Base-by-base conservation (phyloP, 768 basidiomycete genomes). In the Nidularia sp. region DNA sequence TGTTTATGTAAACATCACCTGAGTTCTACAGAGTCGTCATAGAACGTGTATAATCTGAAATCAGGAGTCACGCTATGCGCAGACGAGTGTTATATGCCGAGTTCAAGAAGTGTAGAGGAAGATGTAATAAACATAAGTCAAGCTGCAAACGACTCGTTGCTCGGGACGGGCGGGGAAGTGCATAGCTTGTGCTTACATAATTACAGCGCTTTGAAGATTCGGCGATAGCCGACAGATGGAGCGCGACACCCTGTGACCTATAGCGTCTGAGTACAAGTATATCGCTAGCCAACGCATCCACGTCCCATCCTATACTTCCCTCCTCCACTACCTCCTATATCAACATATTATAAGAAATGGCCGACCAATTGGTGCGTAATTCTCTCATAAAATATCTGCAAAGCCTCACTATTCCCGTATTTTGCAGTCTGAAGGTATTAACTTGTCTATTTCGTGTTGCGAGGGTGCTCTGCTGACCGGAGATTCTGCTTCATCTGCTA, bases 371-470 rank as follows among this genome's bases (percentile, higher is more conserved):
- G 59, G 81, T 83, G 58, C 62, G 80, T 66, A 13, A 22, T 36
- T 49, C 34, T 22, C 25, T 48, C 18, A 13, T 45, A 25, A 46
- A 41, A 45, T 55, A 22, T 55, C 48, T 50, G 47, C 52, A 54
- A 56, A 49, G 36, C 15, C 44, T 45, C 46, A 10, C 22, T 42
- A 8, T 35, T 6, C 55, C 42, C 33, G n/a, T 4, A 9, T 45
- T 51, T 34, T 32, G 5, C 39, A 86, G 85, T 78, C 81, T 65
- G 79, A 83, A 73, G 81, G 84, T 85, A 64, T 58, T 68, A 59
- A 41, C 48, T 58, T 35, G 49, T 52, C 56, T 49, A 41, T 35
- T 48, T 41, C 45, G 45, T 36, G 13, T 39, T 22, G 18, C 18
- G 18, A 18, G 18, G 18, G 18, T 18, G 18, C 18, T 18, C 18